Evolutionary conservation across 768 basidiomycete species (phyloP), one percentile per base, ranked within the genome.

Genomic region (Lactarius akahatsu): DNA sequence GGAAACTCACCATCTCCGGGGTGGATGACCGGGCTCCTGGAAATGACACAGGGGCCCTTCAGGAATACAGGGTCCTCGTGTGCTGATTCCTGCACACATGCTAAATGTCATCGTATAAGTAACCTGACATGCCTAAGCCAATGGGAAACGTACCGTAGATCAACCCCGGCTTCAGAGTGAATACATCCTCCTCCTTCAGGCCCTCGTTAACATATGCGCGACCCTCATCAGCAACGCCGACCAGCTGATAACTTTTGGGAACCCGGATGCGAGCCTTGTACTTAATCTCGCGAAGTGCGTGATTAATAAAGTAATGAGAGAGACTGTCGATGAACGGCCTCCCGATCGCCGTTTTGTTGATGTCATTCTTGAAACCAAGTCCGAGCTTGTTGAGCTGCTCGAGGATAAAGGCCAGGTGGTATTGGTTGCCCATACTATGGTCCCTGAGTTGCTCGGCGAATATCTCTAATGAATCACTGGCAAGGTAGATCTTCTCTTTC

Each of bases 171-270:
- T 16, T 18, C 7, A 71, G 43, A 8, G 68, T 69, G 41, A 38
- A 69, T 0, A 71, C 68, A 1, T 62, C 56, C 2, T 62, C 52
- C 9, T 65, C 38, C 1, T 34, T 38, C 20, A 9, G 32, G 13
- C 68, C 70, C n/a, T 66, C 70, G 2, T 62, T 34, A 5, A 66
- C 57, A 16, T 66, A 66, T 4, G 65, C 65, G 23, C n/a, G 43
- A 5, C 91, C 91, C 75, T 94, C 91, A 71, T 96, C 93, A 2
- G 91, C 89, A 6, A 94, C 83, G 0, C 94, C 93, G 11, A 93
- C 89, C 0, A 96, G 80, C 34, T 87, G 79, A 64, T 85, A 85
- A 65, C 86, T 87, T 0, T 86, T 76, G 0, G 87, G 87, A 7
- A 96, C 81, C 4, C 81, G 85, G 30, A 96, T 90, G 15, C 91